These are phyloP conservation scores for Aspergillus ochraceoroseus DNA, from an alignment of 2,329 filamentous ascomycete species.

Conservation along the genomic window DNA sequence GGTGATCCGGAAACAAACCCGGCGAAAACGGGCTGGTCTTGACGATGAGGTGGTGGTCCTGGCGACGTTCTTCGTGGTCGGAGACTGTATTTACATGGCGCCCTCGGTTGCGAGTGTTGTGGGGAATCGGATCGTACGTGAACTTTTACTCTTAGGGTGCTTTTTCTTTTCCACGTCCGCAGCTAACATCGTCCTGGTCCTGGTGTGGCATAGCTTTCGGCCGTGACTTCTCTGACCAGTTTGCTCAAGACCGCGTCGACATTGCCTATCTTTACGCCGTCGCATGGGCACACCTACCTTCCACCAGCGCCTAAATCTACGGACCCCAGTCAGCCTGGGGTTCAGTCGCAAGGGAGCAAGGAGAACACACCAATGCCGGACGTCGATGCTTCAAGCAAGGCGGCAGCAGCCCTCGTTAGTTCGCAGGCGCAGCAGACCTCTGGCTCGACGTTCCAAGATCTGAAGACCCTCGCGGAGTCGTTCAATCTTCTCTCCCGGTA, in stretches of 20 bases:
- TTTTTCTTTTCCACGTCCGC: too few species aligned
- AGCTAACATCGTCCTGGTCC: neutral
- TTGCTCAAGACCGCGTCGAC: constrained; percentile 51
- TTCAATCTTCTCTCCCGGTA: constrained; percentile 51
- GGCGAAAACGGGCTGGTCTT: constrained; percentile 42
- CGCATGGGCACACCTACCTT: constrained; percentile 57
- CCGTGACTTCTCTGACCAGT: constrained; percentile 53
- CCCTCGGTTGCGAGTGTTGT: constrained; percentile 57
- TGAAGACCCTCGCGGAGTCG: constrained; percentile 45
- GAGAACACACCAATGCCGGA: constrained; percentile 47
- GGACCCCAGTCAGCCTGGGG: constrained; percentile 31
- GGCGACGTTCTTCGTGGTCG: constrained; percentile 58
- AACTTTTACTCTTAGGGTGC: constrained; percentile 2
- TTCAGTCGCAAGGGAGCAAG: constrained; percentile 45
- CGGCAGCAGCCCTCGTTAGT: too few species aligned
- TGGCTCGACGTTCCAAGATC: constrained; percentile 32
- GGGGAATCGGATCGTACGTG: constrained; percentile 50
- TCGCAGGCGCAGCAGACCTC: too few species aligned
- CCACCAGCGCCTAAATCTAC: constrained; percentile 45
- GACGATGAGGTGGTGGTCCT: constrained; percentile 51
- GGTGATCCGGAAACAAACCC: constrained; percentile 57
- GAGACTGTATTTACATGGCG: constrained; percentile 58
- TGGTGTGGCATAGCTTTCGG: constrained; percentile 44
- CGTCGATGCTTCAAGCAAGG: constrained; percentile 28
- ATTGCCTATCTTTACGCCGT: constrained; percentile 55